These are phyloP conservation scores for Flagelloscypha sp. DNA, from an alignment of 768 basidiomycete species.

Conservation along the genomic window DNA sequence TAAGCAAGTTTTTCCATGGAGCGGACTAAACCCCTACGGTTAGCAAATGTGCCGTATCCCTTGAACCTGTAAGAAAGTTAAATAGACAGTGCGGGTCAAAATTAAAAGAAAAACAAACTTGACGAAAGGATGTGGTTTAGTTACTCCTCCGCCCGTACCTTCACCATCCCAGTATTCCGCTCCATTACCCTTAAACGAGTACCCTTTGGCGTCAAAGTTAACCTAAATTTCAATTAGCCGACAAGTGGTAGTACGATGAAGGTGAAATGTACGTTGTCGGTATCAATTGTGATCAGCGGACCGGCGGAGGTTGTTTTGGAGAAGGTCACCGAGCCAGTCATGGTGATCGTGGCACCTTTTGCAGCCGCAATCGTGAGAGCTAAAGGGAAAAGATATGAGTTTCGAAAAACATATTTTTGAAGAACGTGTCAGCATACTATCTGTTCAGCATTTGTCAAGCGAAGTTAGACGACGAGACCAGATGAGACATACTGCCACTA, in stretches of 20 bases:
- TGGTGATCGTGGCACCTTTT: constrained; percentile 2
- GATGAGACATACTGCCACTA: constrained; percentile 10
- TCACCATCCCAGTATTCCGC: constrained; percentile 16
- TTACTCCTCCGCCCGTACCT: constrained; percentile 9
- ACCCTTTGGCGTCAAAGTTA: background rate
- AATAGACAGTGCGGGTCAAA: background rate
- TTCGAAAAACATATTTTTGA: no score
- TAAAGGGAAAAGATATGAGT: no score
- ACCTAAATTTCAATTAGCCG: constrained; percentile 1
- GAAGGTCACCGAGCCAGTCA: constrained; percentile 4
- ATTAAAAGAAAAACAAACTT: background rate
- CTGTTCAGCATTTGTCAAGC: no score
- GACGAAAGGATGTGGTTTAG: constrained; percentile 15
- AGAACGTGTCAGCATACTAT: no score
- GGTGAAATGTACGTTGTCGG: constrained; percentile 3
- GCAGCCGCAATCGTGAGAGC: no score
- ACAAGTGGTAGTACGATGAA: constrained; percentile 1
- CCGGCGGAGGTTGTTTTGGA: constrained; percentile 3
- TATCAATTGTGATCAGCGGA: constrained; percentile 5
- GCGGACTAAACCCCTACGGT: constrained; percentile 11
- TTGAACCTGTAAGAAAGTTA: constrained; percentile 5
- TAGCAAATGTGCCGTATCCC: constrained; percentile 11
- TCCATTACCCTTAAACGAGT: background rate
- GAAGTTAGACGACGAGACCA: no score
- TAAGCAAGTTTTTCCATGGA: no score